Evolutionary conservation across 2,329 filamentous ascomycete genomes (phyloP).

Genomic region (Nemania serpens): DNA sequence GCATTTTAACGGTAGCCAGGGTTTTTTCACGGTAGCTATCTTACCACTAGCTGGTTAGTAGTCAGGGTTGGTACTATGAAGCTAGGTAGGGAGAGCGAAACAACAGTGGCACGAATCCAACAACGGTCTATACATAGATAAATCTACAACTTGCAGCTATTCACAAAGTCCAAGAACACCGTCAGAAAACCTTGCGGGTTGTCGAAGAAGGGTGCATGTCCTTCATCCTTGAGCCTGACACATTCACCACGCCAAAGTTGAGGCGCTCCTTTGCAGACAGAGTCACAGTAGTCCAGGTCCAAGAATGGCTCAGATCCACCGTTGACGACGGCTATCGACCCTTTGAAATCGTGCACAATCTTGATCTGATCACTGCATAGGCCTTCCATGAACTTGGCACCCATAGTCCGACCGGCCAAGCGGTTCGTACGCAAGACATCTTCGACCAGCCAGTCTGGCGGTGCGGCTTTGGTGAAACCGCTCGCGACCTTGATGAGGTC

Average conservation of each 20-base stretch:
- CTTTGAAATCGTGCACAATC: constrained; percentile 2
- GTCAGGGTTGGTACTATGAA: too few species aligned
- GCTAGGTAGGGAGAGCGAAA: too few species aligned
- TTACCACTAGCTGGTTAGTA: too few species aligned
- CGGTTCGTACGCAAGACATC: neutral
- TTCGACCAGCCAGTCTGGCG: neutral
- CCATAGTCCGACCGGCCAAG: neutral
- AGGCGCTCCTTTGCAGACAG: constrained; percentile 5
- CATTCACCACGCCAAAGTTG: neutral
- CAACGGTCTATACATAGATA: neutral
- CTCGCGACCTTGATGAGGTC: neutral
- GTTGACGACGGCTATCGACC: neutral
- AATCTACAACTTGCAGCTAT: constrained; percentile 1
- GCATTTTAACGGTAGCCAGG: too few species aligned
- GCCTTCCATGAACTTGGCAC: constrained; percentile 1
- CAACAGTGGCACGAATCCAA: too few species aligned
- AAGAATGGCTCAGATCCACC: neutral
- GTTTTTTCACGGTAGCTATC: too few species aligned
- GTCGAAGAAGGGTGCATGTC: neutral
- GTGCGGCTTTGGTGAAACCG: neutral
- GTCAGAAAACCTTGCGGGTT: neutral
- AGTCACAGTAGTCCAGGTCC: constrained; percentile 1
- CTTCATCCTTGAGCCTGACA: neutral
- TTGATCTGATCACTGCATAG: constrained; percentile 2
- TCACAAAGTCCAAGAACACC: neutral